Conservation (phyloP, 208 protist genomes). For the Entamoeba histolytica region DNA sequence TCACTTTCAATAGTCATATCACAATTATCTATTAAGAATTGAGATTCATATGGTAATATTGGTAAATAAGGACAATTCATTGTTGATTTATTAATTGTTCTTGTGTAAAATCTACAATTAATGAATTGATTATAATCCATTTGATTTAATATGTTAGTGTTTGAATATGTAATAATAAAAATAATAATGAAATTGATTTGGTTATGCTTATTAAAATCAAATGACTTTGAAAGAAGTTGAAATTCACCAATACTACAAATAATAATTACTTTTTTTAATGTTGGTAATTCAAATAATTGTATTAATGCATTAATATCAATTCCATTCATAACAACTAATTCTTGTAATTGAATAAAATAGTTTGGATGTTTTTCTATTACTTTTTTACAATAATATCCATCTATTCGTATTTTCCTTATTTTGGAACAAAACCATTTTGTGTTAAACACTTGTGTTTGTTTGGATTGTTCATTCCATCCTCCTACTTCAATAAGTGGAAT, state of each 20-base stretch:
- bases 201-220: neutral
- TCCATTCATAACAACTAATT: neutral
- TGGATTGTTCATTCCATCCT: neutral
- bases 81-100: too few relatives aligned
- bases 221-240: neutral
- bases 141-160: too few relatives aligned
- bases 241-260: neutral
- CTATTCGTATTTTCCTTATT: neutral
- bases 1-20: too few relatives aligned
- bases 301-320: too few relatives aligned
- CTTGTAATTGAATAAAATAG: neutral
- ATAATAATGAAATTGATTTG: neutral
- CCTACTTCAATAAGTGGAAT: neutral
- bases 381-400: neutral
- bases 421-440: neutral
- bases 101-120: too few relatives aligned
- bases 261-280: neutral
- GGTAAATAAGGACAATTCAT: too few relatives aligned
- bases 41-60: too few relatives aligned
- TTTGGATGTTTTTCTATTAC: neutral
- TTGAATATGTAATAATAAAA: too few relatives aligned
- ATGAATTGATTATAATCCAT: too few relatives aligned
- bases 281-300: neutral
- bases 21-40: fast-evolving
- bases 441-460: neutral